Evolutionary conservation across 2,329 filamentous ascomycete genomes (phyloP).

Genomic region (Lizonia empirigonia): DNA sequence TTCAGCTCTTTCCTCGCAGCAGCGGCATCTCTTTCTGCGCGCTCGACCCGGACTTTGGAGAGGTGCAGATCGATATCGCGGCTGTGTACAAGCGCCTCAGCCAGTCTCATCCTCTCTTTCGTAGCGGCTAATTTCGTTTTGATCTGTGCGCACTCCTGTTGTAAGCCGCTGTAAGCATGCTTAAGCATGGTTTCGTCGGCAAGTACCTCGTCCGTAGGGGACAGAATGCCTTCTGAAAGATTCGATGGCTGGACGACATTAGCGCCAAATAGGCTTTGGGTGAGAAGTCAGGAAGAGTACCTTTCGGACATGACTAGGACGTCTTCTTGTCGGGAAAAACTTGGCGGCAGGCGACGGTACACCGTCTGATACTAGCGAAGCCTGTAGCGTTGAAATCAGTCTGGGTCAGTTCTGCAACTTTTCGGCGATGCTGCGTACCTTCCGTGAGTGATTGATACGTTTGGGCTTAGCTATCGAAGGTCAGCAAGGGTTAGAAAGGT

Average conservation of each 20-base stretch:
- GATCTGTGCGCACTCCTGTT: slow-evolving; percentile 18
- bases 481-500: neutral
- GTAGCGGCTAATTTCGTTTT: slow-evolving; percentile 17
- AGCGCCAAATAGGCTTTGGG: neutral
- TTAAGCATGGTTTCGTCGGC: slow-evolving; percentile 21
- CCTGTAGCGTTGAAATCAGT: neutral
- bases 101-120: slow-evolving; percentile 18
- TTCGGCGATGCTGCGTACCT: neutral
- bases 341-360: slow-evolving; percentile 2
- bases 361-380: slow-evolving; percentile 11
- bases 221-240: slow-evolving; percentile 18
- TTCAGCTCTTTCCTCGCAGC: slow-evolving; percentile 17
- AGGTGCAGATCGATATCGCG: slow-evolving; percentile 14
- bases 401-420: neutral
- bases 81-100: slow-evolving; percentile 19
- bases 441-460: slow-evolving; percentile 13
- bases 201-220: slow-evolving; percentile 19
- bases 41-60: slow-evolving; percentile 13
- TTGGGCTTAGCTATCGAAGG: slow-evolving; percentile 8
- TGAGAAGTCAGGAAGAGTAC: neutral
- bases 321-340: slow-evolving; percentile 11
- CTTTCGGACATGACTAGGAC: slow-evolving; percentile 15
- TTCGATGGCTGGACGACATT: slow-evolving; percentile 8
- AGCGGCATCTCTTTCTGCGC: slow-evolving; percentile 16
- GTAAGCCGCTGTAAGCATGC: slow-evolving; percentile 21